These are phyloP conservation scores for Paramecium sexaurelia DNA, from an alignment of 73 alveolate genomes.

Conservation along the genomic window DNA sequence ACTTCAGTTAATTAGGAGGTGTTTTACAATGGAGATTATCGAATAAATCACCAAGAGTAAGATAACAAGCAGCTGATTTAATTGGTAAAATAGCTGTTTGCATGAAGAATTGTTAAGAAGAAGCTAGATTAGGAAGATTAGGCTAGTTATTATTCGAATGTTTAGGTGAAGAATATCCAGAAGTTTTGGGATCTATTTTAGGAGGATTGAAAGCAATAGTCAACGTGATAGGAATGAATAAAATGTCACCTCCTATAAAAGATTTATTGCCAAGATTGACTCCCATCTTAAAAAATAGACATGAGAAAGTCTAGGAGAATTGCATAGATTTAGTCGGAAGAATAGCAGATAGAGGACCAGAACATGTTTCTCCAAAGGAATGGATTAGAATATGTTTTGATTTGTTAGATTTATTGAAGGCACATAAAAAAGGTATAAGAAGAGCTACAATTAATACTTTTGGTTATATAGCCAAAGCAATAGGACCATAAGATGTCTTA, in stretches of 20 bases:
- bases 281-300: slow-evolving; percentile 99
- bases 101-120: slow-evolving; percentile 99
- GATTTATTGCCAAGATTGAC: slow-evolving; percentile 99
- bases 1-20: slow-evolving; percentile 97
- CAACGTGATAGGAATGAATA: slow-evolving; percentile 99
- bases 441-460: slow-evolving; percentile 99
- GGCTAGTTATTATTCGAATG: slow-evolving; percentile 97
- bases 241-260: slow-evolving; percentile 99
- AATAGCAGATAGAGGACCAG: slow-evolving; percentile 99
- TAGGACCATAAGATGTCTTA: slow-evolving; percentile 99
- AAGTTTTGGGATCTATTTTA: slow-evolving; percentile 98
- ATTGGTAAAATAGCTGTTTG: slow-evolving; percentile 97
- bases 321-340: slow-evolving; percentile 98
- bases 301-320: slow-evolving; percentile 99
- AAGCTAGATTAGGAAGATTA: slow-evolving; percentile 93
- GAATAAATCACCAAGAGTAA: slow-evolving; percentile 96
- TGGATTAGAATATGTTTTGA: slow-evolving; percentile 99
- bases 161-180: slow-evolving; percentile 99
- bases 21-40: slow-evolving; percentile 99
- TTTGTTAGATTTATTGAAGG: slow-evolving; percentile 97
- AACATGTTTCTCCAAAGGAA: slow-evolving; percentile 98
- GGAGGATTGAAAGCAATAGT: slow-evolving; percentile 99
- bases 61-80: slow-evolving; percentile 99
- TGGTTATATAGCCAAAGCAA: slow-evolving; percentile 99
- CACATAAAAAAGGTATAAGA: slow-evolving; percentile 98